Evolutionary conservation across 2,329 filamentous ascomycete species (phyloP), one percentile per base, ranked within the genome.

Genomic region (Penicillium sp.): DNA sequence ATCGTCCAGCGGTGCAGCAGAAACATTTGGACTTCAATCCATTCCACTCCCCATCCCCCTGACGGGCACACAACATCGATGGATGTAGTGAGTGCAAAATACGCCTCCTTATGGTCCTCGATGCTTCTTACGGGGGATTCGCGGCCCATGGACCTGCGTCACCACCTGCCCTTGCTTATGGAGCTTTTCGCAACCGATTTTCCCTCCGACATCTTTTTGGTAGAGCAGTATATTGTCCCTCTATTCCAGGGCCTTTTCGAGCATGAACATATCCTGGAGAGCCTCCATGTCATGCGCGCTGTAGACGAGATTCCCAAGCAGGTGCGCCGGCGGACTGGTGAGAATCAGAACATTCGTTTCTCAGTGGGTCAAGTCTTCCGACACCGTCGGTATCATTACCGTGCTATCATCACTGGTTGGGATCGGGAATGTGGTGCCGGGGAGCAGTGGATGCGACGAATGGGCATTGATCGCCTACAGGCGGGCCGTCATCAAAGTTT

Each of bases 381-480:
- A 52, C 95, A 99, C 77, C 87, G 83, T 63, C 85, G 93, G 49
- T 97, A 95, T 73, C 81, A 84, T 22, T 97, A 94, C 74, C 81
- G 88, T 52, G 93, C 89, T 19, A 85, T 96, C 28, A 90, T 99
- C 60, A 91, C 90, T 14, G 93, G 93, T n/a, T 99, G 94, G 93
- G 88, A 90, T 68, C 76, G 77, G 28, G 81, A 83, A 64, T 89
- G 83, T 70, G 84, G 79, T 57, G 83, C 82, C 11, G 80, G 81
- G 54, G 87, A 88, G 67, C 82, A 81, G 61, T 90, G 83, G 88
- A 89, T 86, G 71, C 80, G 81, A 72, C 82, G 83, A 65, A 89
- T 88, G 83, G 79, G 81, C 51, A 85, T 91, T 10, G 87, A 89
- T 74, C 79, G 76, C 26, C 76, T 89, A 58, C 79, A 81, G n/a